phyloP scores from a whole-genome alignment of 371 early-diverging fungal genomes.

The Mucor piriformis region DNA sequence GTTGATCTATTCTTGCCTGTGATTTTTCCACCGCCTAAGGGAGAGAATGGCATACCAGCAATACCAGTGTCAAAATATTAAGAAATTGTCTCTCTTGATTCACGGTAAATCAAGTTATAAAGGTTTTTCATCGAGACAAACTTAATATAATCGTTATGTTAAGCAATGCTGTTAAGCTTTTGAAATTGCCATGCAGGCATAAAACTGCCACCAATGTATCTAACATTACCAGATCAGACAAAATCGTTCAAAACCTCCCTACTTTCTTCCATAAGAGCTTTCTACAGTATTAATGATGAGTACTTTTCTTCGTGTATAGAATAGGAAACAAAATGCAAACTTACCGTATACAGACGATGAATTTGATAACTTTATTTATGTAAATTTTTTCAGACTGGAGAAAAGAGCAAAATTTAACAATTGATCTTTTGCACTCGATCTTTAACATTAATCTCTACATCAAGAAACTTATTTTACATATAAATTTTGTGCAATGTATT shows the following conservation, averaged over 20 bases:
- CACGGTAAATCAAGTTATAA: slow-evolving; percentile 60
- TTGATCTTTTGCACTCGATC: too few relatives aligned
- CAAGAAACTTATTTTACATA: too few relatives aligned
- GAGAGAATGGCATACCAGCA: slow-evolving; percentile 57
- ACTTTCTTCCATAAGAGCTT: slow-evolving; percentile 53
- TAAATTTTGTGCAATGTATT: too few relatives aligned
- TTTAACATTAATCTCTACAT: too few relatives aligned
- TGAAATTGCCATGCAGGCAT: slow-evolving; percentile 47
- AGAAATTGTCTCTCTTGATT: slow-evolving; percentile 64
- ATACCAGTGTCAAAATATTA: slow-evolving; percentile 48
- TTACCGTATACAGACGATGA: slow-evolving; percentile 40
- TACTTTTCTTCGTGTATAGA: too few relatives aligned
- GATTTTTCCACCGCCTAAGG: slow-evolving; percentile 46
- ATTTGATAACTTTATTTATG: too few relatives aligned
- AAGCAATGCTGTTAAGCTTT: slow-evolving; percentile 45
- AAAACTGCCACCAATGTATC: slow-evolving; percentile 45
- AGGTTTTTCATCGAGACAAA: slow-evolving; percentile 57
- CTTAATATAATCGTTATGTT: slow-evolving; percentile 54
- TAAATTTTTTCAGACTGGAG: too few relatives aligned
- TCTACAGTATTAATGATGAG: too few relatives aligned
- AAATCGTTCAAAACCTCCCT: slow-evolving; percentile 61
- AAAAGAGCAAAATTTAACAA: too few relatives aligned
- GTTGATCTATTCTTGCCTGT: slow-evolving; percentile 37
- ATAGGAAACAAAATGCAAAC: too few relatives aligned
- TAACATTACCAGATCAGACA: slow-evolving; percentile 53